Percentiles rank a stretch among this genome's conserved stretches.
Evolutionary conservation across 2,329 filamentous ascomycete species (phyloP).

Genomic region (Apiospora saccharicola): DNA sequence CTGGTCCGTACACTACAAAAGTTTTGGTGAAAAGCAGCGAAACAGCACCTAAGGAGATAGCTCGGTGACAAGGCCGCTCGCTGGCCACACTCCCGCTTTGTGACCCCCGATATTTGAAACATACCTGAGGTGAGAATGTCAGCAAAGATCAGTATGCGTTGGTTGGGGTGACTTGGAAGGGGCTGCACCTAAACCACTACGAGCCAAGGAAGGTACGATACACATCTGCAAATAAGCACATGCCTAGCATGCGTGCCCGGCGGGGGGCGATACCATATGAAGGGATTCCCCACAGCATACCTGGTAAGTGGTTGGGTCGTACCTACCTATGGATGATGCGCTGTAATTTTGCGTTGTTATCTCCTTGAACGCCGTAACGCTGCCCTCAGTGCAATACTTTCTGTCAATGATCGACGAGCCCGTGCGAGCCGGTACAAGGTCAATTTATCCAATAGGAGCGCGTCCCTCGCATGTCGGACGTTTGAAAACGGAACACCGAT

Average conservation of each 20-base stretch:
- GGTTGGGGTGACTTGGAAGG: background rate
- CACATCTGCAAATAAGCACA: background rate
- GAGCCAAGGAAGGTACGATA: background rate
- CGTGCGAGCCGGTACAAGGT: no score
- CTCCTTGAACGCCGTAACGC: no score
- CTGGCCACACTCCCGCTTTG: constrained; percentile 1
- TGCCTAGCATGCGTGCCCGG: no score
- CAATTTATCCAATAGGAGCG: no score
- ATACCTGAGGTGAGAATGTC: constrained; percentile 8
- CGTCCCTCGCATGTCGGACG: no score
- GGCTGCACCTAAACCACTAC: background rate
- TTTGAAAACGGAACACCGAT: no score
- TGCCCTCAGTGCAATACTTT: no score
- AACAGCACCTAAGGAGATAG: no score
- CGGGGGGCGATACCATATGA: background rate
- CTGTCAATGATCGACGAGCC: no score
- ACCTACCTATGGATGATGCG: background rate
- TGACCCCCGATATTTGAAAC: constrained; percentile 15
- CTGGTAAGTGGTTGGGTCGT: background rate
- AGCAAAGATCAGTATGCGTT: background rate
- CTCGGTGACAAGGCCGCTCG: background rate
- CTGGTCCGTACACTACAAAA: no score
- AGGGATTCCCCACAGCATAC: background rate
- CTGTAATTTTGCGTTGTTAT: background rate
- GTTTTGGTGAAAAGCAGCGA: no score